phyloP scores from a whole-genome alignment of 306 rosid genomes.

The Dryas octopetala region DNA sequence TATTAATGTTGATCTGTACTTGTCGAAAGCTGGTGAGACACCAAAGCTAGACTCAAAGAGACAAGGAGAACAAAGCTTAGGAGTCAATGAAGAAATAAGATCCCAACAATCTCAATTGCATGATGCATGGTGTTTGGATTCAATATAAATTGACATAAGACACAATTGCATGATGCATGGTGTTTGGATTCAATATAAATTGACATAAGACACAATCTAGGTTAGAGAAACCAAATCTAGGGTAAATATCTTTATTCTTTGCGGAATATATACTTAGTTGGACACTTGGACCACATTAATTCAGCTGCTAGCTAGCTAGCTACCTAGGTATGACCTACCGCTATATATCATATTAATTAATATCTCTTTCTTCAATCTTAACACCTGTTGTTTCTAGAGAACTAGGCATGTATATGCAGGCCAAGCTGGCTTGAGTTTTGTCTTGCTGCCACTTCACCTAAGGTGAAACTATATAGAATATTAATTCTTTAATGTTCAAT shows the following conservation, averaged over 20 bases:
- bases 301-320: background rate
- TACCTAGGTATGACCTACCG: background rate
- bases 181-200: background rate
- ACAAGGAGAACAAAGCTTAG: conserved; percentile 8
- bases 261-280: conserved; percentile 16
- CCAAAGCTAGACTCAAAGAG: background rate
- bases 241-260: conserved; percentile 16
- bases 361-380: background rate
- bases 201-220: conserved; percentile 19
- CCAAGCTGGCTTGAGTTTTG: background rate
- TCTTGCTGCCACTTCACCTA: conserved; percentile 1
- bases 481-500: background rate
- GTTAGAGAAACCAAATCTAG: conserved; percentile 20
- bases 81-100: conserved; percentile 6
- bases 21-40: conserved; percentile 15
- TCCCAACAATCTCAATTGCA: conserved; percentile 4
- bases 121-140: conserved; percentile 24
- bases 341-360: background rate
- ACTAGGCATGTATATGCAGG: background rate
- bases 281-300: conserved; percentile 7
- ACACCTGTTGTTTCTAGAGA: conserved; percentile 4
- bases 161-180: conserved; percentile 23
- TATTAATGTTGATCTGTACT: background rate
- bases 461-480: background rate
- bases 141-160: background rate